Conservation (phyloP, 495 filamentous ascomycete genomes). For the Terfezia boudieri region DNA sequence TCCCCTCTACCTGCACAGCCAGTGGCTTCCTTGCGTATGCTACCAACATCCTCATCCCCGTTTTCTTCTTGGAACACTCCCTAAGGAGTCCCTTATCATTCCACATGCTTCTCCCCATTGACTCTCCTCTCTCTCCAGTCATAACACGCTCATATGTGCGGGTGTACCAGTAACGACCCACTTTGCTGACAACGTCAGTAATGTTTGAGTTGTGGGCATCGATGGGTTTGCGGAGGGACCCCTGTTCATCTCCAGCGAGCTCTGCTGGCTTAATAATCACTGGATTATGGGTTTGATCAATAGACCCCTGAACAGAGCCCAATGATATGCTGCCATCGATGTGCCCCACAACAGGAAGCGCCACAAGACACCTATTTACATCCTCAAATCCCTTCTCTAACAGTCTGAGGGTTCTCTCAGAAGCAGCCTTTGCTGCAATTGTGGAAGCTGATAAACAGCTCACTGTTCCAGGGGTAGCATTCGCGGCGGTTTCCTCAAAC, state of each 20-base stretch:
- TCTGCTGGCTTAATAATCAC: slow-evolving; percentile 48
- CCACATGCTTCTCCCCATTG: slow-evolving; percentile 47
- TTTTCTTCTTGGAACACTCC: slow-evolving; percentile 70
- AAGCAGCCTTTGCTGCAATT: slow-evolving; percentile 31
- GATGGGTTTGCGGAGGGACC: slow-evolving; percentile 5
- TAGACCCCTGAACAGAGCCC: slow-evolving; percentile 22
- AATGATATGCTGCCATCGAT: slow-evolving; percentile 23
- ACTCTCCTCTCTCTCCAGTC: slow-evolving; percentile 26
- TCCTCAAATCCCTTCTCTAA: slow-evolving; percentile 67
- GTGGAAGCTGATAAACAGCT: not conserved
- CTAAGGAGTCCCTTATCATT: slow-evolving; percentile 47
- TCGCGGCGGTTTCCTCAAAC: slow-evolving; percentile 26
- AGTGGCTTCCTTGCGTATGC: slow-evolving; percentile 68
- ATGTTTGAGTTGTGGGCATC: slow-evolving; percentile 23
- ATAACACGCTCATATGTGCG: slow-evolving; percentile 61
- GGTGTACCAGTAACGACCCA: slow-evolving; percentile 92
- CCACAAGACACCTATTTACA: slow-evolving; percentile 68
- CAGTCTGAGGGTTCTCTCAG: slow-evolving; percentile 54
- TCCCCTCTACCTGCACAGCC: slow-evolving; percentile 21
- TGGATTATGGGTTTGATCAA: slow-evolving; percentile 23
- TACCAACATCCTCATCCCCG: slow-evolving; percentile 73
- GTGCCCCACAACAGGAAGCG: slow-evolving; percentile 63
- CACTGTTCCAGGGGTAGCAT: not conserved
- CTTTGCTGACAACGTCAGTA: slow-evolving; percentile 71
- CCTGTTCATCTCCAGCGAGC: slow-evolving; percentile 42